Evolutionary conservation across 306 rosid species (phyloP).

Genomic region (Lathyrus aphaca): DNA sequence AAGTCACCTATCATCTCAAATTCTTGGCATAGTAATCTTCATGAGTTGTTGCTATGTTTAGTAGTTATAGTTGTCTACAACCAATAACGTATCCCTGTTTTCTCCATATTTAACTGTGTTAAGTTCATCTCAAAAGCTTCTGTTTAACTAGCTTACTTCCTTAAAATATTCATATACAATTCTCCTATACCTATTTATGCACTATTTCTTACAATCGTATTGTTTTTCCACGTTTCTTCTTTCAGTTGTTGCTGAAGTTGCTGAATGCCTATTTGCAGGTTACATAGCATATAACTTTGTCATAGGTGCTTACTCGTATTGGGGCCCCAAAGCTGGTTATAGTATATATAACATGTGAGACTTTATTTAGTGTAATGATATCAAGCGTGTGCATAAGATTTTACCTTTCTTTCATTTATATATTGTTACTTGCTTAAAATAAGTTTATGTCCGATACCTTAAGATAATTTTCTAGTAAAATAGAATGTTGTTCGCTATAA

Average conservation of each 20-base stretch:
- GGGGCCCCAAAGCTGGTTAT: conserved; percentile 98
- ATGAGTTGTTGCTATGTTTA: no score
- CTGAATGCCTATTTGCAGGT: conserved; percentile 58
- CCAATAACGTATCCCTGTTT: no score
- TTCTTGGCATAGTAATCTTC: no score
- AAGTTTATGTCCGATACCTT: background rate
- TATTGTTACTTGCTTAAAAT: conserved; percentile 12
- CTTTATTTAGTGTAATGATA: conserved; percentile 20
- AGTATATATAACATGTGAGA: conserved; percentile 79
- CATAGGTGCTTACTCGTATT: conserved; percentile 90
- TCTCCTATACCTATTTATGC: background rate
- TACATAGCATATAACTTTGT: conserved; percentile 83
- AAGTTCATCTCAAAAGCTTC: conserved; percentile 26
- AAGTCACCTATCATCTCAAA: conserved; percentile 87
- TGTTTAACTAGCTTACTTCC: conserved; percentile 22
- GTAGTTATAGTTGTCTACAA: no score
- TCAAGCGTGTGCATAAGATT: conserved; percentile 21
- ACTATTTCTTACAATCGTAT: conserved; percentile 10
- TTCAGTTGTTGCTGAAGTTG: conserved; percentile 18
- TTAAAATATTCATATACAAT: conserved; percentile 9
- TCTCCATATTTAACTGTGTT: conserved; percentile 10
- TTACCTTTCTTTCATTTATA: background rate
- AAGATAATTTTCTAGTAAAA: conserved; percentile 22
- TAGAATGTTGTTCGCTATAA: conserved; percentile 17
- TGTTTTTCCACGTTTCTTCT: conserved; percentile 4